phyloP scores from a whole-genome alignment of 192 early-diverging fungal species.

The Coemansia sp. region DNA sequence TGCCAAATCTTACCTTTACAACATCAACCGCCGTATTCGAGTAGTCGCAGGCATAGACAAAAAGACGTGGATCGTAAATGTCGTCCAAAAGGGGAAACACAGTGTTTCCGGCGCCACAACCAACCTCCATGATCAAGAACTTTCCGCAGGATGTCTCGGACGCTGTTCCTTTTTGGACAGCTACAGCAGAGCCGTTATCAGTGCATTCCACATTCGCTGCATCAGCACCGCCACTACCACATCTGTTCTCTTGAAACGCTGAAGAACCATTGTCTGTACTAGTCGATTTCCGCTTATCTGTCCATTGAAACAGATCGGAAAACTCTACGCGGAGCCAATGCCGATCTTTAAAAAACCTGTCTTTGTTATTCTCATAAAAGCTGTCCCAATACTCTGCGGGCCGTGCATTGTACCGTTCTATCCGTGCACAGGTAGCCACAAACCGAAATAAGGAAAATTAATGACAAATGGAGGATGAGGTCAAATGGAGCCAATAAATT shows the following conservation, averaged over 20 bases:
- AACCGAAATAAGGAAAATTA: neutral
- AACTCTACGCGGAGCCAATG: conserved; percentile 95
- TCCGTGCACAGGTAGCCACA: neutral
- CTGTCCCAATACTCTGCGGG: conserved; percentile 69
- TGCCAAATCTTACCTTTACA: conserved; percentile 62
- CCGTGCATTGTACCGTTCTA: conserved; percentile 58
- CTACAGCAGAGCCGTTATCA: neutral
- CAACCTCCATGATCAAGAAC: conserved; percentile 72
- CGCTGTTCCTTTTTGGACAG: neutral
- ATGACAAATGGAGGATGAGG: neutral
- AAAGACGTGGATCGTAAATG: conserved; percentile 58
- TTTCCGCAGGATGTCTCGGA: conserved; percentile 7
- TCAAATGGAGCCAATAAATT: neutral
- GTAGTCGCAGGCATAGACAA: conserved; percentile 78
- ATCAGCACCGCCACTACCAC: neutral
- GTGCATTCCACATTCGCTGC: neutral
- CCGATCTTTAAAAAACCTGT: conserved; percentile 94
- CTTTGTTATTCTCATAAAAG: conserved; percentile 78
- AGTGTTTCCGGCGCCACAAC: conserved; percentile 79
- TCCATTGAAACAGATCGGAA: conserved; percentile 74
- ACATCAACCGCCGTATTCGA: conserved; percentile 69
- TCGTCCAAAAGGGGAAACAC: conserved; percentile 76
- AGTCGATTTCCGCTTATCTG: conserved; percentile 23
- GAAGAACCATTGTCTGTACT: neutral
- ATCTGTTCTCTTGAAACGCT: neutral